Evolutionary conservation across 176 grass and related monocot species (phyloP).

Genomic region (Tuctoria greenei): DNA sequence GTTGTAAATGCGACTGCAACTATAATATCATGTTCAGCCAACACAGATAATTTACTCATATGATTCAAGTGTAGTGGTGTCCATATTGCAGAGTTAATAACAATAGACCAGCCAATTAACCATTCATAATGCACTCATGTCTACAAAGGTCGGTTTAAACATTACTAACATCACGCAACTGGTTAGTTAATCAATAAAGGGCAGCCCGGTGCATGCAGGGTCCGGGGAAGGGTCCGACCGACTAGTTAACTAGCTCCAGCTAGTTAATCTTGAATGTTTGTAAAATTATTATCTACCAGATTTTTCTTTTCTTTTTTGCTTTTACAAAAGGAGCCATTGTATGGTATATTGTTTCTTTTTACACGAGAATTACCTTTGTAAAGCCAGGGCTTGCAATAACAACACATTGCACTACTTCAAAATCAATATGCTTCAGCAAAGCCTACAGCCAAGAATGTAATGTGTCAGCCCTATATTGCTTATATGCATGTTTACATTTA

Average conservation of each 20-base stretch:
- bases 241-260: too few relatives aligned
- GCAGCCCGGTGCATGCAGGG: too few relatives aligned
- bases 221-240: too few relatives aligned
- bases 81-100: neutral
- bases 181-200: too few relatives aligned
- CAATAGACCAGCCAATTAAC: neutral
- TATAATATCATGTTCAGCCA: neutral
- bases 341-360: constrained; percentile 8
- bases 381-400: constrained; percentile 97
- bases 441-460: constrained; percentile 53
- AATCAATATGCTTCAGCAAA: constrained; percentile 88
- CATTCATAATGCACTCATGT: neutral
- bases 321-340: neutral
- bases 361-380: constrained; percentile 70
- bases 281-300: neutral
- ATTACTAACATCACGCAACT: neutral
- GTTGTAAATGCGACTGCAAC: neutral
- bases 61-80: neutral
- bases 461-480: constrained; percentile 21
- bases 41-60: neutral
- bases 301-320: neutral
- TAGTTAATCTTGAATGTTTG: too few relatives aligned
- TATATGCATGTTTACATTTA: constrained; percentile 12
- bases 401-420: constrained; percentile 75
- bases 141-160: neutral